Percentiles rank a stretch among this genome's conserved stretches.
These are phyloP conservation scores for Clarkia xantiana DNA, from an alignment of 345 rosid species.

Conservation along the genomic window DNA sequence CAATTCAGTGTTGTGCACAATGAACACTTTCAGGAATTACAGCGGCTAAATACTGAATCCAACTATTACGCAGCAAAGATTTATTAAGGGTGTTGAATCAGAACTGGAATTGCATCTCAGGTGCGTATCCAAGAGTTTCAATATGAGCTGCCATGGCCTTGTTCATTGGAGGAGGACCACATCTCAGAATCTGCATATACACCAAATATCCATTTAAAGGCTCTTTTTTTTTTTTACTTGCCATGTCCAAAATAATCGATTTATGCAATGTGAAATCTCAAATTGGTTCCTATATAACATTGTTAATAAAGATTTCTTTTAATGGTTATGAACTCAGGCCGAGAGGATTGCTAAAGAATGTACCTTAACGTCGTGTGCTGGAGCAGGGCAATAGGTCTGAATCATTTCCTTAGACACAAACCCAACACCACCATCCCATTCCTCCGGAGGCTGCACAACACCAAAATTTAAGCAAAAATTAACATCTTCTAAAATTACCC, in stretches of 20 bases:
- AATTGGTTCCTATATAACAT: too few relatives aligned
- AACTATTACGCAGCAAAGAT: too few relatives aligned
- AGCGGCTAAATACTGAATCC: too few relatives aligned
- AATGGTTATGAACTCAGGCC: too few relatives aligned
- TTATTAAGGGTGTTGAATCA: slow-evolving; percentile 12
- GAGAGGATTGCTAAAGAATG: neutral
- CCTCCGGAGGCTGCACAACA: slow-evolving; percentile 65
- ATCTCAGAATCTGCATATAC: slow-evolving; percentile 56
- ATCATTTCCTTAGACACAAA: slow-evolving; percentile 89
- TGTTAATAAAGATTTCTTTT: too few relatives aligned
- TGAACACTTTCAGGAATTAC: too few relatives aligned
- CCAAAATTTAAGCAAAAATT: neutral
- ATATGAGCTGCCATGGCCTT: slow-evolving; percentile 89
- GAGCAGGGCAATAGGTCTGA: slow-evolving; percentile 65
- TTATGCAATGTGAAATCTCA: too few relatives aligned
- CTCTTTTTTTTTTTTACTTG: too few relatives aligned
- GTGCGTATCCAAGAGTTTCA: slow-evolving; percentile 56
- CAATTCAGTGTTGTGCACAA: too few relatives aligned
- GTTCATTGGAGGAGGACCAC: slow-evolving; percentile 98
- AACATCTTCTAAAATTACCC: too few relatives aligned
- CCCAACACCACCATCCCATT: slow-evolving; percentile 86
- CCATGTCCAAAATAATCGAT: too few relatives aligned
- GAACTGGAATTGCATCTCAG: slow-evolving; percentile 95
- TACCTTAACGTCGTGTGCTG: slow-evolving; percentile 62
- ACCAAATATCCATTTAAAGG: neutral